phyloP scores from a whole-genome alignment of 2,329 filamentous ascomycete genomes.

The Didymellaceae sp. region DNA sequence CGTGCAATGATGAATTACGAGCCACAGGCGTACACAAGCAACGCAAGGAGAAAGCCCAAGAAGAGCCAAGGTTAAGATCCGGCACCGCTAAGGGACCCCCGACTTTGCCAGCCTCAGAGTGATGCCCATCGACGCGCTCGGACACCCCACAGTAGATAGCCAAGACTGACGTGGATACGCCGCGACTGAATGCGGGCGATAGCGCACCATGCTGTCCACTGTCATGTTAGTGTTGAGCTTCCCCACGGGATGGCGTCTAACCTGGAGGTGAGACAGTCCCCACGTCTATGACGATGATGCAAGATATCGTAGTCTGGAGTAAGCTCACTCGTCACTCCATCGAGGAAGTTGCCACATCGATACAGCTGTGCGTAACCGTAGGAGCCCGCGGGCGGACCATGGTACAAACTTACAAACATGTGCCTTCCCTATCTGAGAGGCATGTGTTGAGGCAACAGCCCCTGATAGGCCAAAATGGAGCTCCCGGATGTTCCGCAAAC shows the following conservation, averaged over 20 bases:
- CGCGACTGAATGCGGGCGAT: slow-evolving; percentile 24
- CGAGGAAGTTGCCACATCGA: slow-evolving; percentile 4
- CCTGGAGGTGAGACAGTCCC: slow-evolving; percentile 10
- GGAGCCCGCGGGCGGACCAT: slow-evolving; percentile 21
- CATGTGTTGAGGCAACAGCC: slow-evolving; percentile 16
- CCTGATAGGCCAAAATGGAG: slow-evolving; percentile 19
- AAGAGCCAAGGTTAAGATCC: slow-evolving; percentile 37
- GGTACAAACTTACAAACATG: slow-evolving; percentile 21
- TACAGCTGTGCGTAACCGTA: slow-evolving; percentile 22
- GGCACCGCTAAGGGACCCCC: slow-evolving; percentile 34
- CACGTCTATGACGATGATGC: slow-evolving; percentile 12
- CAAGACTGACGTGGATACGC: slow-evolving; percentile 24
- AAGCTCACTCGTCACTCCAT: slow-evolving; percentile 3
- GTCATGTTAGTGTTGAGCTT: slow-evolving; percentile 25
- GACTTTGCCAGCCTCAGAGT: slow-evolving; percentile 38
- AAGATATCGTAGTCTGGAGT: background rate
- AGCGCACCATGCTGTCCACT: slow-evolving; percentile 21
- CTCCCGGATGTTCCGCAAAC: slow-evolving; percentile 23
- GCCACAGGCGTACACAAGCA: slow-evolving; percentile 42
- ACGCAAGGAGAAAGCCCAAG: slow-evolving; percentile 46
- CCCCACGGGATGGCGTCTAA: slow-evolving; percentile 14
- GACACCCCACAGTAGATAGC: slow-evolving; percentile 23
- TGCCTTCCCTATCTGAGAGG: slow-evolving; percentile 10
- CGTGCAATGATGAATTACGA: slow-evolving; percentile 39
- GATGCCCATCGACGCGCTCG: slow-evolving; percentile 32